Evolutionary conservation across 345 rosid species (phyloP).

Genomic region (Iberis pinnata): DNA sequence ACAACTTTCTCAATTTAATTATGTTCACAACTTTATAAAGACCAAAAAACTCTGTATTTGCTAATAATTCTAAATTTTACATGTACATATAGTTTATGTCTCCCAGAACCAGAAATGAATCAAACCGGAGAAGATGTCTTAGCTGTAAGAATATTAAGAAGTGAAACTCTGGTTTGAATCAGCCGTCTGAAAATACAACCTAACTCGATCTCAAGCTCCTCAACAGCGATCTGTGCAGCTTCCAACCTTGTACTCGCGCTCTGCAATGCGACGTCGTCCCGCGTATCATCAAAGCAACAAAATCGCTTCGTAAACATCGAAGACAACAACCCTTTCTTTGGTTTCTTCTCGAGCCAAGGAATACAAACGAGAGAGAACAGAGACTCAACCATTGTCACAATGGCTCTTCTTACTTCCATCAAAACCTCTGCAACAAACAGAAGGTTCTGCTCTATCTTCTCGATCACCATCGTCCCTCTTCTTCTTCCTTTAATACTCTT

Average conservation of each 20-base stretch:
- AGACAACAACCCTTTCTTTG: constrained; percentile 26
- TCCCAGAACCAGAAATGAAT: background rate
- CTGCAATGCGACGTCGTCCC: constrained; percentile 45
- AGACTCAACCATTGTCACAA: constrained; percentile 49
- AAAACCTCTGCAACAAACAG: constrained; percentile 42
- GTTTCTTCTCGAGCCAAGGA: constrained; percentile 56
- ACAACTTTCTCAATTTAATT: no score
- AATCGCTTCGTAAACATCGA: constrained; percentile 31
- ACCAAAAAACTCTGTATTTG: no score
- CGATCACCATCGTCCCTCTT: constrained; percentile 17
- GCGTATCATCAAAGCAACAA: constrained; percentile 27
- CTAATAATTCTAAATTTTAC: background rate
- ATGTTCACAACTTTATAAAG: no score
- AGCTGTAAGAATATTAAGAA: constrained; percentile 52
- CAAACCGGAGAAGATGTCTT: constrained; percentile 21
- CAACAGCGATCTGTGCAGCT: constrained; percentile 55
- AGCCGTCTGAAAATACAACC: constrained; percentile 55
- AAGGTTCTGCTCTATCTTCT: constrained; percentile 31
- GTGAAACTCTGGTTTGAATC: constrained; percentile 77
- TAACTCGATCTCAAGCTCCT: constrained; percentile 57
- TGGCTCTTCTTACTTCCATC: constrained; percentile 47
- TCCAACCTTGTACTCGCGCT: constrained; percentile 57
- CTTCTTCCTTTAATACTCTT: constrained; percentile 34
- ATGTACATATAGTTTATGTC: background rate
- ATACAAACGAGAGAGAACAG: constrained; percentile 45